These are phyloP conservation scores for Leishmania tropica DNA, from an alignment of 208 protist species.

Conservation along the genomic window DNA sequence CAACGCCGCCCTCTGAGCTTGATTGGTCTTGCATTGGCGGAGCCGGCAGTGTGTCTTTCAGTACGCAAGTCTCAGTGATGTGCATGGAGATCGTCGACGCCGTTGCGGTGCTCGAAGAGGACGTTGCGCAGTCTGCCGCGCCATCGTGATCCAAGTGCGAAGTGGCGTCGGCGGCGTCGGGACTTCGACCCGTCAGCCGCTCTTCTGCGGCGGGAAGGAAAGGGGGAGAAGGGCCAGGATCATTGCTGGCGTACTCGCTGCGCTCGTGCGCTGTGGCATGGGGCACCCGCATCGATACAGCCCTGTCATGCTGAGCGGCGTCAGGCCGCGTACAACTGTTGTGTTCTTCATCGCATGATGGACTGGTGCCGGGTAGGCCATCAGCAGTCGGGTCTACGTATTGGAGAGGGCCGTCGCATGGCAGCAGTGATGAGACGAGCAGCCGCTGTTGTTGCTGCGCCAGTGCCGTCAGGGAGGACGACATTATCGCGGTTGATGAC, in stretches of 20 bases:
- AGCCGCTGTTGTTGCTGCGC: neutral
- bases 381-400: neutral
- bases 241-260: neutral
- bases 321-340: neutral
- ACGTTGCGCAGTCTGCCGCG: neutral
- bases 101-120: neutral
- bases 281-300: neutral
- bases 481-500: neutral
- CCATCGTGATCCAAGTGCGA: neutral
- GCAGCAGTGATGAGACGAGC: neutral
- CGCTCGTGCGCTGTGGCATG: neutral
- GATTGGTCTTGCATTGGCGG: neutral
- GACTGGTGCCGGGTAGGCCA: neutral
- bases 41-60: neutral
- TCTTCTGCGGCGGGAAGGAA: neutral
- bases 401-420: neutral
- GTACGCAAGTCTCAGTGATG: neutral
- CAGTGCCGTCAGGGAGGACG: neutral
- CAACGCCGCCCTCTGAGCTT: neutral
- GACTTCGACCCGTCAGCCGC: neutral
- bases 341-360: too few species aligned
- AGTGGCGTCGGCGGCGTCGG: neutral
- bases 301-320: neutral
- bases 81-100: neutral
- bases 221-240: neutral